Conservation (phyloP, 345 rosid species). For the Melaleuca quinquenervia region DNA sequence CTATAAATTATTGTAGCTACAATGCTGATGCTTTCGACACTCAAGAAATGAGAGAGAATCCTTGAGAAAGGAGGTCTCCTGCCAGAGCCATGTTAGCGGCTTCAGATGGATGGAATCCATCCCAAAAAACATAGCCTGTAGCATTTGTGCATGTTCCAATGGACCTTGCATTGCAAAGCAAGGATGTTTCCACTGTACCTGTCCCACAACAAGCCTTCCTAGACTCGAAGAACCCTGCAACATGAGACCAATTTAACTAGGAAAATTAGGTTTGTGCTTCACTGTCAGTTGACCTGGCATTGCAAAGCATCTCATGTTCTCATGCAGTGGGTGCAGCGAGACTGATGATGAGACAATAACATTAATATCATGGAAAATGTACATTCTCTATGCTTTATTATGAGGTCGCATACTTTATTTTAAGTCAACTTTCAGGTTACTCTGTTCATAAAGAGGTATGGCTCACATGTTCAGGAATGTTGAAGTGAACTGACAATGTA, state of each 20-base stretch:
- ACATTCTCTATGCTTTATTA: background rate
- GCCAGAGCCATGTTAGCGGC: slow-evolving; percentile 65
- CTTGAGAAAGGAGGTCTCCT: slow-evolving; percentile 51
- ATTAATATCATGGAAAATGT: background rate
- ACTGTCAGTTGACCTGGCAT: background rate
- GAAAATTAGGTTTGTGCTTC: background rate
- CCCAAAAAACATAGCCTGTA: slow-evolving; percentile 81
- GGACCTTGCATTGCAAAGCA: slow-evolving; percentile 64
- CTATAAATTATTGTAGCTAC: background rate
- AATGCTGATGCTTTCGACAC: background rate
- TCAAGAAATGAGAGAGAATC: slow-evolving; percentile 64
- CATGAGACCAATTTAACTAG: background rate
- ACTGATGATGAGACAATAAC: background rate
- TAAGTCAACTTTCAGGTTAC: background rate
- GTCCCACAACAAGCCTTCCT: slow-evolving; percentile 91
- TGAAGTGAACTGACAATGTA: background rate
- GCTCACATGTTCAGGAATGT: background rate
- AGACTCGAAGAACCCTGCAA: slow-evolving; percentile 72
- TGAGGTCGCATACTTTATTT: background rate
- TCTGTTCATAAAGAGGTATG: background rate
- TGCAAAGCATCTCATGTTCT: background rate
- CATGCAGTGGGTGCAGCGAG: background rate
- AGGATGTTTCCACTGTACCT: slow-evolving; percentile 69
- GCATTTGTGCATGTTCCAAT: slow-evolving; percentile 76
- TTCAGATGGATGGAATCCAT: slow-evolving; percentile 93